Percentiles rank a stretch among this genome's conserved stretches.
These are phyloP conservation scores for Talaromyces sp. DNA, from an alignment of 2,329 filamentous ascomycete genomes.

Conservation along the genomic window DNA sequence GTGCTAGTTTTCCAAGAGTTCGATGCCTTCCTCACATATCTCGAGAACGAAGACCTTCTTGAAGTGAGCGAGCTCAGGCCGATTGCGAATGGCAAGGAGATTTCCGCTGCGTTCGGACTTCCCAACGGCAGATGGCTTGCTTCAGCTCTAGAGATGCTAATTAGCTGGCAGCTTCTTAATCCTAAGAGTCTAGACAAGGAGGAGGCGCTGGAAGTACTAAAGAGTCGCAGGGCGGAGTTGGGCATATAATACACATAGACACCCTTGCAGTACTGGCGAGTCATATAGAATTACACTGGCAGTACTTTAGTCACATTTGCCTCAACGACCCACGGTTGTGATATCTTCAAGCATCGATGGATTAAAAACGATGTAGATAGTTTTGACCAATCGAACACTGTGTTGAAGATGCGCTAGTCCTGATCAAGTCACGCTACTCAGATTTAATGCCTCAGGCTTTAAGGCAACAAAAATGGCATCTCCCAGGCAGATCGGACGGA, in stretches of 20 bases:
- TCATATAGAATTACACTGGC: neutral
- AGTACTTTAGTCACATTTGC: neutral
- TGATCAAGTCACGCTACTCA: neutral
- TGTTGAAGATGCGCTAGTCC: neutral
- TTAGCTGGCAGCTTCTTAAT: slow-evolving; percentile 86
- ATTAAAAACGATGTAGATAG: no score
- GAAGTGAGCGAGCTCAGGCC: slow-evolving; percentile 56
- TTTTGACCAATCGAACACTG: neutral
- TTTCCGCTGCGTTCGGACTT: slow-evolving; percentile 63
- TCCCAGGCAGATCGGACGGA: neutral
- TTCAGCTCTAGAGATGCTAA: slow-evolving; percentile 70
- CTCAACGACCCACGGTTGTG: no score
- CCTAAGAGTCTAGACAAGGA: slow-evolving; percentile 60
- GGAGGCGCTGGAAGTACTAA: slow-evolving; percentile 60
- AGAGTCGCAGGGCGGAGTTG: slow-evolving; percentile 51
- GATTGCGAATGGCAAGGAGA: slow-evolving; percentile 70
- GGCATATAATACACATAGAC: slow-evolving; percentile 22
- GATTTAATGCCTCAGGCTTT: neutral
- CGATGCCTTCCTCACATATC: slow-evolving; percentile 51
- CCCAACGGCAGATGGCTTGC: slow-evolving; percentile 80
- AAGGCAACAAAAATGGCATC: neutral
- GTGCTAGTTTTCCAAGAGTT: slow-evolving; percentile 50
- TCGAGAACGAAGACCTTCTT: slow-evolving; percentile 50
- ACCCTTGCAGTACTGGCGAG: neutral
- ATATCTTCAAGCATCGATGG: neutral